Base-by-base conservation (phyloP, 257 asterid genomes). In the Solanum bulbocastanum region DNA sequence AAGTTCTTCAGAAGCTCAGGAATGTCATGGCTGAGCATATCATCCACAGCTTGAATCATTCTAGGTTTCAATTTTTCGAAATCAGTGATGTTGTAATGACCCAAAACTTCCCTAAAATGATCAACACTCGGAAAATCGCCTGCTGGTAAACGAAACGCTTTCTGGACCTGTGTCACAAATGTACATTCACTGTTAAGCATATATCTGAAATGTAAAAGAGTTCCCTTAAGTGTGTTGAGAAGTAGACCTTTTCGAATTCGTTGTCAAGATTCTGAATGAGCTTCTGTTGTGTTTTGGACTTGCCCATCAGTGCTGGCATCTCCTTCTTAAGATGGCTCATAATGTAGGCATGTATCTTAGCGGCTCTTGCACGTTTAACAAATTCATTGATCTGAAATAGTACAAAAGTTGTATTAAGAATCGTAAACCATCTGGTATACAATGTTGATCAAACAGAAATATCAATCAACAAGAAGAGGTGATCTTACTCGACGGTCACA, bases 281-380 rank as follows among this genome's bases (percentile, higher is more conserved):
- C 66, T 89, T 86, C 58, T 89, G 88, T 86, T 96, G 99, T 32
- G 98, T 36, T 91, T 96, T 96, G 23, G 98, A 84, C 89, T 96
- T 96, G 39, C 99, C 99, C 93, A 95, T 91, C 85, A 96, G 83
- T 69, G 98, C 79, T 10, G 98, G 99, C 99, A 96, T 96, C 92
- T 96, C 98, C 79, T 93, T 96, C 86, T 96, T 96, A 66, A 96
- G 98, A 73, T 96, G 98, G 88, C 99, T 92, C 35, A 96, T 95
- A 72, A 96, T 96, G 93, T 94, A 94, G 56, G 99, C 96, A 73
- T 96, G 99, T 30, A 96, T 96, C 91, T 95, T 96, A 42, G 95
- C 98, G n/a, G 98, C 98, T 92, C 99, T 92, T 32, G 99, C 97
- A 12, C 98, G 98, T 88, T 96, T 96, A 10, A 95, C 98, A 91